Percentiles rank a stretch among this genome's conserved stretches.
Conservation (phyloP, 345 rosid species). For the Eucalyptus camaldulensis region DNA sequence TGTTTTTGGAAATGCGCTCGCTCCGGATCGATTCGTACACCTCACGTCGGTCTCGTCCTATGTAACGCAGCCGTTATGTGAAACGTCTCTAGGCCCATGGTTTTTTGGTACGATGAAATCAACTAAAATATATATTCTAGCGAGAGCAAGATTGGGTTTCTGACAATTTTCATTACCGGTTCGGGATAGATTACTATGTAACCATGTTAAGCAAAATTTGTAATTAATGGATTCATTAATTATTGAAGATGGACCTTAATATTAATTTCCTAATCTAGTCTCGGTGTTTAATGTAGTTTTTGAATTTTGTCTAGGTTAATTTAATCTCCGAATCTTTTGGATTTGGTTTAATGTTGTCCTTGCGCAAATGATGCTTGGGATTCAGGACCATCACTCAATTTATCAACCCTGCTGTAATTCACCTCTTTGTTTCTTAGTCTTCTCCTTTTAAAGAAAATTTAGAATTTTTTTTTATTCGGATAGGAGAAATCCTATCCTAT, state of each 20-base stretch:
- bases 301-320: background rate
- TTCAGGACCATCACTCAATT: background rate
- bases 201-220: background rate
- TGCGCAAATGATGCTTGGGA: background rate
- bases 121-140: no score
- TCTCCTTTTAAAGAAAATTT: no score
- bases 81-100: background rate
- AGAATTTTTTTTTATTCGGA: no score
- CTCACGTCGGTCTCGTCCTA: background rate
- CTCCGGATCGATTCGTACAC: background rate
- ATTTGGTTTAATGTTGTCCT: no score
- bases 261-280: no score
- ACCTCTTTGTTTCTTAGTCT: background rate
- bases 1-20: background rate
- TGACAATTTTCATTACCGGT: background rate
- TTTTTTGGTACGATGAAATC: background rate
- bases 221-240: background rate
- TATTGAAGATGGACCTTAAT: background rate
- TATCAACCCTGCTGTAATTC: background rate
- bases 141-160: rapidly evolving
- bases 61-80: background rate
- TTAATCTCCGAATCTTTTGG: background rate
- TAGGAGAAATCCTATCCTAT: background rate
- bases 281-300: background rate
- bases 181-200: background rate